Percentiles rank a stretch among this genome's conserved stretches.
phyloP scores from a whole-genome alignment of 306 rosid species.

The Lithocarpus polystachyus region DNA sequence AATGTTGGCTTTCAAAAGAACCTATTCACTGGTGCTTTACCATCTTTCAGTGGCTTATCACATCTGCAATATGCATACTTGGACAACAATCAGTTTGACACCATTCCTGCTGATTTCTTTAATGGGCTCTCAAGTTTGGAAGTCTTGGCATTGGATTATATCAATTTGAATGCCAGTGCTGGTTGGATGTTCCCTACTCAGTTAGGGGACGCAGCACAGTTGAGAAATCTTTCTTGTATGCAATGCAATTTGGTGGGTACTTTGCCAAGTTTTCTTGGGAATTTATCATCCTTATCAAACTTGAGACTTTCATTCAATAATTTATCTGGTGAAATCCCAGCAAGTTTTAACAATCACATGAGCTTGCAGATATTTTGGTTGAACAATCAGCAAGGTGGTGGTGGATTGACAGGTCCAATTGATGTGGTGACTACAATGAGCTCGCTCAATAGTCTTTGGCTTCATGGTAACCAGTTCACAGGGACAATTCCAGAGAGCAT shows the following conservation, averaged over 20 bases:
- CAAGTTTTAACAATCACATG: constrained; percentile 20
- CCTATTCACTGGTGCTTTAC: constrained; percentile 56
- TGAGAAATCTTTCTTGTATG: constrained; percentile 62
- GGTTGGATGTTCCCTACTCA: constrained; percentile 72
- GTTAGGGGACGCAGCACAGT: constrained; percentile 43
- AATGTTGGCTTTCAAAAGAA: constrained; percentile 84
- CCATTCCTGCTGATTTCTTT: constrained; percentile 78
- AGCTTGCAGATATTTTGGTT: constrained; percentile 62
- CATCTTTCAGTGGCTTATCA: constrained; percentile 56
- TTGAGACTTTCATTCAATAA: constrained; percentile 60
- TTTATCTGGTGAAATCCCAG: constrained; percentile 56
- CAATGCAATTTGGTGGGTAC: constrained; percentile 71
- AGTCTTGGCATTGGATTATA: constrained; percentile 68
- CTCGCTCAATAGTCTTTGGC: constrained; percentile 68
- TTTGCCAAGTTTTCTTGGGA: constrained; percentile 68
- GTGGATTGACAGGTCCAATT: constrained; percentile 55
- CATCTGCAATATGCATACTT: constrained; percentile 46
- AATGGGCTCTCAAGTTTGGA: constrained; percentile 54
- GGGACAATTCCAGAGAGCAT: constrained; percentile 69
- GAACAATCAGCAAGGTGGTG: constrained; percentile 57
- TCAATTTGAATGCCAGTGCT: constrained; percentile 44
- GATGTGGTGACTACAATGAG: constrained; percentile 61
- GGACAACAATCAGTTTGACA: constrained; percentile 64
- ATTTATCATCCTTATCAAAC: constrained; percentile 52
- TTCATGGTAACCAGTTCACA: constrained; percentile 78